Evolutionary conservation across 495 filamentous ascomycete species (phyloP), one percentile per base, ranked within the genome.

Genomic region (Achaetomiella virescens): DNA sequence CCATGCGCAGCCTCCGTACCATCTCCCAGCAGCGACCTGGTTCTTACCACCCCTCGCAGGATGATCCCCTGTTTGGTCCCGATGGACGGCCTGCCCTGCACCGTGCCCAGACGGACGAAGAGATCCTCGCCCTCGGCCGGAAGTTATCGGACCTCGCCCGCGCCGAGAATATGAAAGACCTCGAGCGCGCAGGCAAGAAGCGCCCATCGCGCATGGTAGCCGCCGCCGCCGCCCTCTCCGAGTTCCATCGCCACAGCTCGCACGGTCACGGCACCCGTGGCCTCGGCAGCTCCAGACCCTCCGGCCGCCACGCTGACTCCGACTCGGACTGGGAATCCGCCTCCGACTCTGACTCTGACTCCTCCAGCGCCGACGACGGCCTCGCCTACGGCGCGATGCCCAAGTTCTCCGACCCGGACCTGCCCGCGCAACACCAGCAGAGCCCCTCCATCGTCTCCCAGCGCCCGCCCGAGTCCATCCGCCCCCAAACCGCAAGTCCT

Each of bases 281-380:
- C 7, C 51, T 70, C 48, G 67, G 61, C 36, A 61, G 63, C 53
- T 78, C 75, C 27, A 75, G 64, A 54, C 64, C 64, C 10, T 61
- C 60, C 3, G 63, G 52, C 48, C 62, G 69, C 33, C 66, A 60
- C 25, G 64, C 35, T 12, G 52, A 55, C 0, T 52, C 55, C 25
- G 74, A 72, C 27, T 65, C 66, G 20, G 75, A 75, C 45, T 76
- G 68, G 71, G 78, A 77, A 41, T 75, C 75, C 2, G 69, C 72
- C 44, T 70, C 67, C 17, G 73, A 76, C 29, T 62, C 67, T 10
- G 64, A 65, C 50, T 73, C 72, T 44, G 74, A 74, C 29, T 72
- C 73, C 51, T 67, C 59, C 29, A 59, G 53, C 15, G 65, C 70
- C 43, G 65, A 57, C 52, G 71, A 77, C 33, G 72, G 64, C 20